These are phyloP conservation scores for Echinochloa phyllopogon DNA, from an alignment of 176 grass and related monocot species.

Conservation along the genomic window DNA sequence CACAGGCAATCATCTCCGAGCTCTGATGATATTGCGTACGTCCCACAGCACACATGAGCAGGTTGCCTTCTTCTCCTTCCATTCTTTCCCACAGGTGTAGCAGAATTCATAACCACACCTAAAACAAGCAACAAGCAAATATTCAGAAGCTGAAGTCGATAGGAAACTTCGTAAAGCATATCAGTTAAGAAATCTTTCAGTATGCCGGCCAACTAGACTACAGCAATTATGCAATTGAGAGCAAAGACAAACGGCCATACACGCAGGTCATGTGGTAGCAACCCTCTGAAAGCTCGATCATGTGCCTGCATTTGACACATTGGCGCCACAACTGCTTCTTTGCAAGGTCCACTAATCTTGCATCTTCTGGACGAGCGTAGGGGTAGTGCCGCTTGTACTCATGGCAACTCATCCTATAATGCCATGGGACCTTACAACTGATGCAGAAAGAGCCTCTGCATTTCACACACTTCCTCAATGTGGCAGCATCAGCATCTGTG, in stretches of 20 bases:
- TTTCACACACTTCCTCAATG: background rate
- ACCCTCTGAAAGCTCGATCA: background rate
- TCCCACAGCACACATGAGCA: constrained; percentile 37
- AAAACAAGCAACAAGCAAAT: background rate
- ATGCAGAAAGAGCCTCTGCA: background rate
- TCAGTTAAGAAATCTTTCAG: background rate
- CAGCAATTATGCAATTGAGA: background rate
- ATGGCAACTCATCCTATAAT: background rate
- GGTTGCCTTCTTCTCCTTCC: background rate
- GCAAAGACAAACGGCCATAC: background rate
- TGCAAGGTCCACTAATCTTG: background rate
- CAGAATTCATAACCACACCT: background rate
- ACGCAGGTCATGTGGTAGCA: background rate
- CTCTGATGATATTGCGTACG: constrained; percentile 45
- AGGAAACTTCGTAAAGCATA: background rate
- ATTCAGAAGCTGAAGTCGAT: background rate
- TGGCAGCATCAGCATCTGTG: background rate
- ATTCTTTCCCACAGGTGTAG: background rate
- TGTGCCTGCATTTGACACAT: background rate
- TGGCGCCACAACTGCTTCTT: background rate
- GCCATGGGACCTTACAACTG: background rate
- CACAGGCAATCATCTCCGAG: background rate
- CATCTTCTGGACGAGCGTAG: background rate
- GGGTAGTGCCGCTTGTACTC: background rate
- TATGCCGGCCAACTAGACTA: background rate